phyloP scores from a whole-genome alignment of 306 rosid species.

The Phaseolus lunatus region DNA sequence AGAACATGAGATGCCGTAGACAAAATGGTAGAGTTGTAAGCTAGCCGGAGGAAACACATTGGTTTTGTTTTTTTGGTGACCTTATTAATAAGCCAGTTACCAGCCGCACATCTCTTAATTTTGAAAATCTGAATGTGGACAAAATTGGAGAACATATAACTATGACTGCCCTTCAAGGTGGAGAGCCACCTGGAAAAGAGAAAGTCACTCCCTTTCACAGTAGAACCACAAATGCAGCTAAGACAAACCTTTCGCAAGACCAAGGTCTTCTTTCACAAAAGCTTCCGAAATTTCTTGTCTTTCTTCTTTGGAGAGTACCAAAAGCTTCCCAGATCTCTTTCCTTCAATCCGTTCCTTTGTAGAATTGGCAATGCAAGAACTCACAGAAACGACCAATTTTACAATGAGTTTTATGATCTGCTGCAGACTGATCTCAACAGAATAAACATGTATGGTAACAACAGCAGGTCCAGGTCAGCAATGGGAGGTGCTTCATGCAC shows the following conservation, averaged over 20 bases:
- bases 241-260: conserved; percentile 64
- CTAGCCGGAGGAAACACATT: conserved; percentile 41
- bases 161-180: conserved; percentile 48
- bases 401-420: conserved; percentile 72
- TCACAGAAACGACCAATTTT: conserved; percentile 58
- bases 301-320: conserved; percentile 67
- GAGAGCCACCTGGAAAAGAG: conserved; percentile 44
- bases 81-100: conserved; percentile 41
- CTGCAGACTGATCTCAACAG: conserved; percentile 64
- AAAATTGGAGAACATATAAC: conserved; percentile 43
- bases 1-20: conserved; percentile 36
- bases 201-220: conserved; percentile 39
- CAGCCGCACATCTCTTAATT: conserved; percentile 41
- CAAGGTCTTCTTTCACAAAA: conserved; percentile 55
- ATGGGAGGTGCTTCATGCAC: conserved; percentile 49
- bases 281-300: conserved; percentile 58
- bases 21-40: conserved; percentile 47
- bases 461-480: conserved; percentile 33
- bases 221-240: conserved; percentile 68
- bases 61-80: conserved; percentile 51
- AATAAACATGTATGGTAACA: conserved; percentile 45
- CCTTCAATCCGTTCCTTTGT: conserved; percentile 62
- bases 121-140: conserved; percentile 43
- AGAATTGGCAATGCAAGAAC: conserved; percentile 50
- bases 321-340: conserved; percentile 70